Conservation (phyloP, 2,329 filamentous ascomycete species). For the Talaromyces sp. region DNA sequence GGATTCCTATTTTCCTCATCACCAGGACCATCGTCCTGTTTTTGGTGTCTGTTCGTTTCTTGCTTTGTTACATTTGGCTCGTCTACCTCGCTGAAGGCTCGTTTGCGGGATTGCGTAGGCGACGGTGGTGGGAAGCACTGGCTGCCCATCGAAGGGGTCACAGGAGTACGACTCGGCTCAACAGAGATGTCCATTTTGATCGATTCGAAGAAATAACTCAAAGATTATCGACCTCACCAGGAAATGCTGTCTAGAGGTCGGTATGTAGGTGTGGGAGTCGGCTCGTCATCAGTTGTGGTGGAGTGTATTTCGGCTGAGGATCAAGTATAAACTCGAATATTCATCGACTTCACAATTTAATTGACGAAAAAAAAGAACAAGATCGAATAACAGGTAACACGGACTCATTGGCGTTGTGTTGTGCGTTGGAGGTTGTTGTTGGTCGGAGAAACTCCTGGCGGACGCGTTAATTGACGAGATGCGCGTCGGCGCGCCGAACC, state of each 20-base stretch:
- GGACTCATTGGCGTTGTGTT: background rate
- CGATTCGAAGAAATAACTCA: background rate
- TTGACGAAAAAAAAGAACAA: background rate
- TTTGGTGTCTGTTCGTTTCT: background rate
- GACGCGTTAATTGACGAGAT: conserved; percentile 5
- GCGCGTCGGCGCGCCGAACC: background rate
- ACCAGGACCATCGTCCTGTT: background rate
- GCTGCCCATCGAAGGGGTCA: background rate
- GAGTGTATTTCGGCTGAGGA: too few relatives aligned
- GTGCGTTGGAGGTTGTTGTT: background rate
- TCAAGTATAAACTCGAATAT: too few relatives aligned
- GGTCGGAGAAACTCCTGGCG: background rate
- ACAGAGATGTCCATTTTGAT: conserved; percentile 9
- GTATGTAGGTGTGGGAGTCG: background rate
- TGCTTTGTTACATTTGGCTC: background rate
- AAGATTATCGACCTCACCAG: background rate
- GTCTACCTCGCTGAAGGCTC: conserved; percentile 9
- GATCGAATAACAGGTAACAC: background rate
- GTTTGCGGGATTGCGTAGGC: conserved; percentile 4
- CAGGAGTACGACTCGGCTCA: background rate
- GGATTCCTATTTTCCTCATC: conserved; percentile 9
- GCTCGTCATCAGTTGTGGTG: background rate
- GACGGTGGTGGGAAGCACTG: background rate
- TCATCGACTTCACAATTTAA: background rate
- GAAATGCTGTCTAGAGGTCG: background rate